A percentile compares a stretch with the other conserved stretches of the same genome.
phyloP scores from a whole-genome alignment of 176 grass and related monocot species.

The Puya raimondii region DNA sequence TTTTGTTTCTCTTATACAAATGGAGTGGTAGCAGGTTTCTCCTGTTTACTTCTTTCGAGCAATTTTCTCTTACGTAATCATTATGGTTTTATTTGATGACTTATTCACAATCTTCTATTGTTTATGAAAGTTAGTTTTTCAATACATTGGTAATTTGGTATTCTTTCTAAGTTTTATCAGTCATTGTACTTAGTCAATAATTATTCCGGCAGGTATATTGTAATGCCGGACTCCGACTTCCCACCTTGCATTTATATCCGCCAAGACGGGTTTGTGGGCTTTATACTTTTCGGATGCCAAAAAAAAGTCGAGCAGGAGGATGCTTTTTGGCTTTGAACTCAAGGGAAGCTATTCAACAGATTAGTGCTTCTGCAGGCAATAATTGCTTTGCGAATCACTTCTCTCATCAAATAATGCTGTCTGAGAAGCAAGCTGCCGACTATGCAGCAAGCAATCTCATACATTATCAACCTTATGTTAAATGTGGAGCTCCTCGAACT shows the following conservation, averaged over 20 bases:
- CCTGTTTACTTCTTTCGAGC: too few relatives aligned
- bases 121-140: too few relatives aligned
- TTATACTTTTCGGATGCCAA: not conserved
- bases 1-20: too few relatives aligned
- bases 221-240: slow-evolving; percentile 16
- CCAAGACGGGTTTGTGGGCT: not conserved
- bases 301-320: not conserved
- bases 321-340: slow-evolving; percentile 30
- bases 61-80: too few relatives aligned
- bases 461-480: slow-evolving; percentile 43
- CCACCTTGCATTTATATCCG: not conserved
- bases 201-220: slow-evolving; percentile 23
- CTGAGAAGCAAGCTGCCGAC: slow-evolving; percentile 34
- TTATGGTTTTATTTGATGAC: too few relatives aligned
- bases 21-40: too few relatives aligned
- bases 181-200: not conserved
- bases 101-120: too few relatives aligned
- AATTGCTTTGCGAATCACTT: too few relatives aligned
- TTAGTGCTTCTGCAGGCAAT: too few relatives aligned
- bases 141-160: too few relatives aligned
- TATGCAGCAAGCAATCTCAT: slow-evolving; percentile 35
- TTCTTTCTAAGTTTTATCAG: not conserved
- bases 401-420: not conserved
- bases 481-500: slow-evolving; percentile 26
- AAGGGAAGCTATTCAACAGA: slow-evolving; percentile 16